Evolutionary conservation across 1,284 basidiomycete species (phyloP), one percentile per base, ranked within the genome.

Genomic region (Heimioporus retisporus): DNA sequence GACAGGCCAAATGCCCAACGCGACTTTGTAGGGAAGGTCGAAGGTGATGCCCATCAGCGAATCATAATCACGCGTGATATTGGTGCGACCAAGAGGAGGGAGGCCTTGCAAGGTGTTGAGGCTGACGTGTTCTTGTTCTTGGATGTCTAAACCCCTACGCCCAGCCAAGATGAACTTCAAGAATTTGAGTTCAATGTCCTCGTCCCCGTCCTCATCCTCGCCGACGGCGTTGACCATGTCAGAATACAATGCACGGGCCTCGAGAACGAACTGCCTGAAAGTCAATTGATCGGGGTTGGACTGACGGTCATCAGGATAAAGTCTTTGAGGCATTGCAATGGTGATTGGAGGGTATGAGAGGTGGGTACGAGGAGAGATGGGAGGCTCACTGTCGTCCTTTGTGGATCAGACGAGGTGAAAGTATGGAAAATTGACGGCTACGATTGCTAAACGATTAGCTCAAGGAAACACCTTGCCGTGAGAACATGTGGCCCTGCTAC

Each of bases 261-360:
- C 35, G 13, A 28, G 7, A 6, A 61, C 40, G 13, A 54, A 61
- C 21, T 55, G 23, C 15, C 13, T 21, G 16, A 61, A 31, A 21
- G 50, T 61, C n/a, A 67, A 13, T n/a, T 66, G 65, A 8, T 35
- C 21, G 1, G 65, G 59, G 0, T 53, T 3, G 6, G 16, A n/a
- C 3, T 61, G 42, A 4, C 31, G 46, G n/a, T 66, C 65, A 35
- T 66, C 57, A 18, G 65, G 64, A 48, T 66, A 66, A 35, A 19
- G 19, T 6, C 53, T 28, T 35, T 35, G 31, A 8, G 31, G 5
- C 31, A 35, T 35, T 35, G 31, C 31, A 35, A 35, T 35, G 31
- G 8, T 35, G 31, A 35, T 35, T 35, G 31, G 31, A 35, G 31
- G 31, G 31, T 5, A 35, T 35, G 31, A 35, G 31, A n/a, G 31